These are phyloP conservation scores for Diplodia seriata DNA, from an alignment of 2,329 filamentous ascomycete genomes.

Conservation along the genomic window DNA sequence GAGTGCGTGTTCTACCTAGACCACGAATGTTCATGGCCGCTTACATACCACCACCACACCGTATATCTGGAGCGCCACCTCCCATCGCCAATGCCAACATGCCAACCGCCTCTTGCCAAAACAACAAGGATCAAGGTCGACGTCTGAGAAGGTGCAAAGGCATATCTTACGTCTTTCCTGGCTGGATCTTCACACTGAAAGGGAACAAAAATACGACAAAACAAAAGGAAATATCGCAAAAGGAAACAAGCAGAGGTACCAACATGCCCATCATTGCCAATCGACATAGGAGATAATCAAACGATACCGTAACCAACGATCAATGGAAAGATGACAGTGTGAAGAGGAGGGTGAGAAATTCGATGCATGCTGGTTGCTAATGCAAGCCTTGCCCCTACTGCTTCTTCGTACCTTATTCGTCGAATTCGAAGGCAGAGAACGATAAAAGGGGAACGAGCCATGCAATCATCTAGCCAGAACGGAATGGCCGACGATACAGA, in stretches of 20 bases:
- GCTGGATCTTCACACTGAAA: not conserved
- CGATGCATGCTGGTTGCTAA: not conserved
- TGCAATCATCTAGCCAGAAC: not conserved
- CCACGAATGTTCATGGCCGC: not conserved
- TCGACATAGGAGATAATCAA: constrained; percentile 14
- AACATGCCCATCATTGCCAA: constrained; percentile 30
- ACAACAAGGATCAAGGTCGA: not conserved
- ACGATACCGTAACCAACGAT: constrained; percentile 8
- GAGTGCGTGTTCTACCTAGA: not conserved
- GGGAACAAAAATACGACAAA: constrained; percentile 3
- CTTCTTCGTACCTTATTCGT: not conserved
- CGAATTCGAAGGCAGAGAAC: not conserved
- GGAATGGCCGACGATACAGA: not conserved
- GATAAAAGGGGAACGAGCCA: not conserved
- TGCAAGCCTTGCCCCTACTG: not conserved
- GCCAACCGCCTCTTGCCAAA: not conserved
- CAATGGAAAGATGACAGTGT: not conserved
- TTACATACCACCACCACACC: not conserved
- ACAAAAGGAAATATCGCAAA: not conserved
- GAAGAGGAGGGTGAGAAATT: not conserved
- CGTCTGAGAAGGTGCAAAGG: not conserved
- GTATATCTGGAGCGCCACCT: not conserved
- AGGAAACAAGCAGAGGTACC: constrained; percentile 7
- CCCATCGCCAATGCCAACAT: not conserved
- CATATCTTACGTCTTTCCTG: constrained; percentile 11